These are phyloP conservation scores for Ascochyta clinopodiicola DNA, from an alignment of 2,329 filamentous ascomycete genomes.

Conservation along the genomic window DNA sequence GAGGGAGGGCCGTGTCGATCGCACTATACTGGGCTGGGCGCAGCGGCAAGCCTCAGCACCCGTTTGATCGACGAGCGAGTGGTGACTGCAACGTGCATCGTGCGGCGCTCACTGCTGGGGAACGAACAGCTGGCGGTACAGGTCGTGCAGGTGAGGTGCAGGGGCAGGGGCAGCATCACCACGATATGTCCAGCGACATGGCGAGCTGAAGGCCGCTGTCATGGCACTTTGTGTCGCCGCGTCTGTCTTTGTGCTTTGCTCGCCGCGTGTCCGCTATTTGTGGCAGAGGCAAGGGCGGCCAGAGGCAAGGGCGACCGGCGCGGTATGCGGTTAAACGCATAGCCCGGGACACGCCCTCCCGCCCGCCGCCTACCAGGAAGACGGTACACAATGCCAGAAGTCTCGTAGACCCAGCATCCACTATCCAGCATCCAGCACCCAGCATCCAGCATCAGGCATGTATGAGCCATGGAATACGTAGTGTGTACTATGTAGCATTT, in stretches of 20 bases:
- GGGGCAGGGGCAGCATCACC: conserved; percentile 17
- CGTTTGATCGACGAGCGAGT: conserved; percentile 48
- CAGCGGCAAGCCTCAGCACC: conserved; percentile 44
- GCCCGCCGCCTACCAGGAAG: conserved; percentile 26
- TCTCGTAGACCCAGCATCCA: not conserved
- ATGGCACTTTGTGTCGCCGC: conserved; percentile 3
- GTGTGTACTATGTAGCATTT: too few species aligned
- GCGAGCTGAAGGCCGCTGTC: conserved; percentile 20
- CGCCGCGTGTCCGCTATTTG: conserved; percentile 18
- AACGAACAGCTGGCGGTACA: conserved; percentile 13
- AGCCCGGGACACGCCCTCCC: conserved; percentile 22
- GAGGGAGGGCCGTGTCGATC: conserved; percentile 38
- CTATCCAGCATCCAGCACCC: too few species aligned
- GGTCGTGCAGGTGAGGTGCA: not conserved
- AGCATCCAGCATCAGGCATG: too few species aligned
- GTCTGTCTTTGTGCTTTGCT: not conserved
- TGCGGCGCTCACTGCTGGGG: conserved; percentile 30
- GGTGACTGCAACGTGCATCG: conserved; percentile 42
- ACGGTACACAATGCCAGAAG: conserved; percentile 19
- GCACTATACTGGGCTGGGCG: conserved; percentile 31
- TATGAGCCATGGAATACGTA: too few species aligned
- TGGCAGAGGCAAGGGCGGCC: conserved; percentile 12
- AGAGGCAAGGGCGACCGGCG: conserved; percentile 19
- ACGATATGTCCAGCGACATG: conserved; percentile 9
- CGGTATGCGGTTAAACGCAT: conserved; percentile 8